Conservation (phyloP, 768 basidiomycete genomes). For the Tulasnella sp. region DNA sequence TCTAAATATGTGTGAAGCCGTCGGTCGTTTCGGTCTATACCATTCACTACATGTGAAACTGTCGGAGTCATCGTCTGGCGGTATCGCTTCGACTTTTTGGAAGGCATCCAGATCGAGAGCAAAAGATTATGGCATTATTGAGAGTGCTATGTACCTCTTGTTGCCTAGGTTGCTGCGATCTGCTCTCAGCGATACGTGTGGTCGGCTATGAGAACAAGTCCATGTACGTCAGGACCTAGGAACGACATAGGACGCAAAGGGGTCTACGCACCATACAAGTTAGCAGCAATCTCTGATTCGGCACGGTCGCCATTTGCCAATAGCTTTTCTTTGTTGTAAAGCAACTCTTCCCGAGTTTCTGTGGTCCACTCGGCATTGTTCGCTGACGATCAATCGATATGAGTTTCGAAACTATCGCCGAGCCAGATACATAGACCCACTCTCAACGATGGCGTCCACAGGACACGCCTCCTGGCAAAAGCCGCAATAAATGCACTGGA, state of each 20-base stretch:
- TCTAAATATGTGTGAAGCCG: too few species aligned
- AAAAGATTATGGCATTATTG: too few species aligned
- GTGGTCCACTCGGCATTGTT: conserved; percentile 97
- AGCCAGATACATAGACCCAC: conserved; percentile 38
- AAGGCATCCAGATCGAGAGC: too few species aligned
- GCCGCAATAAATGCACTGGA: conserved; percentile 95
- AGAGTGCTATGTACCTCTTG: too few species aligned
- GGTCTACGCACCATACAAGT: conserved; percentile 54
- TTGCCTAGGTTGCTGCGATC: too few species aligned
- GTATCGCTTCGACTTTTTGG: too few species aligned
- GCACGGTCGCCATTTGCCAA: conserved; percentile 92
- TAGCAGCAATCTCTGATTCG: conserved; percentile 96
- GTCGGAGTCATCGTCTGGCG: too few species aligned
- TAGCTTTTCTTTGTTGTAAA: conserved; percentile 99
- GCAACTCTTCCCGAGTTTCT: conserved; percentile 93
- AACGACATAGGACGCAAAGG: not conserved
- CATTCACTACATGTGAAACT: too few species aligned
- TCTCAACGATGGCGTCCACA: conserved; percentile 98
- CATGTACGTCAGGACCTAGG: too few species aligned
- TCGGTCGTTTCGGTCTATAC: too few species aligned
- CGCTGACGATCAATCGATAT: conserved; percentile 37
- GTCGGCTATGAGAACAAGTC: too few species aligned
- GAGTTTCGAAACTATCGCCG: conserved; percentile 13
- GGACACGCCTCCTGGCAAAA: conserved; percentile 99
- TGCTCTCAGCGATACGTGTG: too few species aligned